phyloP scores from a whole-genome alignment of 805 yeast genomes.

The Candida parachauliodes region DNA sequence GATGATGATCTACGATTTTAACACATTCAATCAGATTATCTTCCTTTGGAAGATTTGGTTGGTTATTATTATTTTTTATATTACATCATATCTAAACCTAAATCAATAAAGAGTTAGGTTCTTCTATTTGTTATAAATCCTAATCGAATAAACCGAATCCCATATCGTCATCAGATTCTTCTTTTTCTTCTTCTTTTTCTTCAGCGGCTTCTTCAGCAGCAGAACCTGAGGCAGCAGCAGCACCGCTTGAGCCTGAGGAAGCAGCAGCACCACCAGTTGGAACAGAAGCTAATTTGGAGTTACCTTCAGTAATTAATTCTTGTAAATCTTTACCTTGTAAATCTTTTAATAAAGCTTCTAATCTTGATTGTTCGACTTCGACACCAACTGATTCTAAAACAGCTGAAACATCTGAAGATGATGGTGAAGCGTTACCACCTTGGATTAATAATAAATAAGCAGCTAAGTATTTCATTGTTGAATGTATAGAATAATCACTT shows the following conservation, averaged over 20 bases:
- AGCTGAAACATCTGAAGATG: slow-evolving; percentile 85
- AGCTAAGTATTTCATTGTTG: slow-evolving; percentile 90
- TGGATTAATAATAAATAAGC: slow-evolving; percentile 97
- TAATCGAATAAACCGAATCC: slow-evolving; percentile 99
- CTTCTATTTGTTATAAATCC: background rate
- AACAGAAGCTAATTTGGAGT: slow-evolving; percentile 93
- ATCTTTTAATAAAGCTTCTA: slow-evolving; percentile 74
- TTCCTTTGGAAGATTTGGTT: too few relatives aligned
- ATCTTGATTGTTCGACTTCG: slow-evolving; percentile 88
- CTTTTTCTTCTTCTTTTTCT: slow-evolving; percentile 58
- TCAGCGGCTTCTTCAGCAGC: slow-evolving; percentile 70
- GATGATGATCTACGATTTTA: too few relatives aligned
- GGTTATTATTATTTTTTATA: too few relatives aligned
- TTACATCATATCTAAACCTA: background rate
- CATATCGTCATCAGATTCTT: slow-evolving; percentile 70
- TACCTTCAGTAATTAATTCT: slow-evolving; percentile 92
- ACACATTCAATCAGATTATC: too few relatives aligned
- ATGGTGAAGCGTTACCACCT: slow-evolving; percentile 94
- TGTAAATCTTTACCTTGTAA: slow-evolving; percentile 90
- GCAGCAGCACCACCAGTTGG: slow-evolving; percentile 98
- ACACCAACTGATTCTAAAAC: slow-evolving; percentile 93
- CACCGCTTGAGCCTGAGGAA: slow-evolving; percentile 66
- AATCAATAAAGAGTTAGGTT: background rate
- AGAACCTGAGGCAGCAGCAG: slow-evolving; percentile 67
- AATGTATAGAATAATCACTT: slow-evolving; percentile 64